Evolutionary conservation across 139 green algal genomes (phyloP).

Genomic region (Desmodesmus armatus): DNA sequence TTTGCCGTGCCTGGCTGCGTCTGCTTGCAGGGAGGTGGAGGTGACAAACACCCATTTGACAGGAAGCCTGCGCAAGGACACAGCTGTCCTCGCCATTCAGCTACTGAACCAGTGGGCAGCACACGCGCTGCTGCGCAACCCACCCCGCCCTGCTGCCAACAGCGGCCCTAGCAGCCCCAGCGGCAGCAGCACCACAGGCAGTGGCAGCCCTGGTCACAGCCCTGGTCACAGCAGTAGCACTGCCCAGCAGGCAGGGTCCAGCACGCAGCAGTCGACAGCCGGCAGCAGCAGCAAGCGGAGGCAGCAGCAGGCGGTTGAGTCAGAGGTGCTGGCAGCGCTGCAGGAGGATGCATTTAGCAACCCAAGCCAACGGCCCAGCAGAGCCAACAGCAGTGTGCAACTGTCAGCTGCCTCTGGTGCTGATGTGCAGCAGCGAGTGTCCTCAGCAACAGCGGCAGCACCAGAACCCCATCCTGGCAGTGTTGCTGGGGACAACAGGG

Average conservation of each 20-base stretch:
- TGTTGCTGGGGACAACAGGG: background rate
- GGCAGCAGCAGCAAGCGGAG: background rate
- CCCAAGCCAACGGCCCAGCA: background rate
- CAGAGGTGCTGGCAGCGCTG: background rate
- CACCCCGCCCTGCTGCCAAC: background rate
- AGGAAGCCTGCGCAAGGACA: slow-evolving; percentile 58
- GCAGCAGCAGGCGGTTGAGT: background rate
- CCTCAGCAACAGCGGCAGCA: slow-evolving; percentile 7
- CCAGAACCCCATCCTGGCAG: background rate
- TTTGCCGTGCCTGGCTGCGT: background rate
- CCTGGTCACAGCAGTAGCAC: background rate
- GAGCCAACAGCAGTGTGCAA: background rate
- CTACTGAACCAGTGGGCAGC: slow-evolving; percentile 53
- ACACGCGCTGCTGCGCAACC: slow-evolving; percentile 23
- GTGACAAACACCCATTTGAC: slow-evolving; percentile 64
- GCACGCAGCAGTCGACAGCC: background rate
- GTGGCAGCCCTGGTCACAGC: background rate
- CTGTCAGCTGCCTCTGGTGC: background rate
- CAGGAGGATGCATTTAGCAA: slow-evolving; percentile 28
- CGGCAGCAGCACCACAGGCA: slow-evolving; percentile 5
- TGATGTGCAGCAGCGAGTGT: background rate
- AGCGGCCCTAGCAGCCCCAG: background rate
- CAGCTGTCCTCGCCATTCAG: slow-evolving; percentile 54
- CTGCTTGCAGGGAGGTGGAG: slow-evolving; percentile 47
- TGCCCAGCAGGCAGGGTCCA: background rate